phyloP scores from a whole-genome alignment of 2,329 filamentous ascomycete species.

The Sphaerulina populicola region DNA sequence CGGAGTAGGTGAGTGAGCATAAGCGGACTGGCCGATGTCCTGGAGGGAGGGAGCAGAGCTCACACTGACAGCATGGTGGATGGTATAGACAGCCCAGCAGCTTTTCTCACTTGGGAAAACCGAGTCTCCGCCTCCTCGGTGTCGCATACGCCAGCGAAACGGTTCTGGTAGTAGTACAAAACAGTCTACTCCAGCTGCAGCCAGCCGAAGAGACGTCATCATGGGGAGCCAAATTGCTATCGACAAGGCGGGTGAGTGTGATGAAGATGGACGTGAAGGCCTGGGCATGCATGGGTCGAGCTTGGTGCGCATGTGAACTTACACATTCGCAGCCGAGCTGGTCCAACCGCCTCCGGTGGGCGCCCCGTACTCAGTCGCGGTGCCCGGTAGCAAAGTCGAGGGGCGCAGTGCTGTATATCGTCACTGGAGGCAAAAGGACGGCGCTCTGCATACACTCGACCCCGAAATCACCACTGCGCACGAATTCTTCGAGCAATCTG shows the following conservation, averaged over 20 bases:
- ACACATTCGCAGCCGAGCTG: constrained; percentile 39
- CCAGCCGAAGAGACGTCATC: constrained; percentile 5
- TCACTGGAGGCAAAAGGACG: constrained; percentile 68
- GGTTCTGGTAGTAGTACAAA: background rate
- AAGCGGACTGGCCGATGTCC: no score
- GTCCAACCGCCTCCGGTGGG: constrained; percentile 60
- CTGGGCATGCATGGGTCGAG: no score
- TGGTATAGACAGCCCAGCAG: background rate
- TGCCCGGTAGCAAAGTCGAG: constrained; percentile 66
- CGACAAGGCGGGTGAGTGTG: constrained; percentile 19
- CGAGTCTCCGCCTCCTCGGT: background rate
- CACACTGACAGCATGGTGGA: background rate
- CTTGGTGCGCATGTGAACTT: no score
- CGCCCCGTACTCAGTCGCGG: constrained; percentile 64
- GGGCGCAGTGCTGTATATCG: constrained; percentile 72
- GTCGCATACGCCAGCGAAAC: background rate
- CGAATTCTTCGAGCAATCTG: constrained; percentile 35
- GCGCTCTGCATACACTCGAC: constrained; percentile 63
- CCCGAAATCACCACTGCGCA: constrained; percentile 41
- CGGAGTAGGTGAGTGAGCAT: no score
- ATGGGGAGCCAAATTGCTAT: constrained; percentile 21
- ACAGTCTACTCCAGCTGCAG: constrained; percentile 7
- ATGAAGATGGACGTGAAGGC: no score
- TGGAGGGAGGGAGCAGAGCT: background rate
- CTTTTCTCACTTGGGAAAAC: background rate